These are phyloP conservation scores for Neofusicoccum laricinum DNA, from an alignment of 2,329 filamentous ascomycete species.

Conservation along the genomic window DNA sequence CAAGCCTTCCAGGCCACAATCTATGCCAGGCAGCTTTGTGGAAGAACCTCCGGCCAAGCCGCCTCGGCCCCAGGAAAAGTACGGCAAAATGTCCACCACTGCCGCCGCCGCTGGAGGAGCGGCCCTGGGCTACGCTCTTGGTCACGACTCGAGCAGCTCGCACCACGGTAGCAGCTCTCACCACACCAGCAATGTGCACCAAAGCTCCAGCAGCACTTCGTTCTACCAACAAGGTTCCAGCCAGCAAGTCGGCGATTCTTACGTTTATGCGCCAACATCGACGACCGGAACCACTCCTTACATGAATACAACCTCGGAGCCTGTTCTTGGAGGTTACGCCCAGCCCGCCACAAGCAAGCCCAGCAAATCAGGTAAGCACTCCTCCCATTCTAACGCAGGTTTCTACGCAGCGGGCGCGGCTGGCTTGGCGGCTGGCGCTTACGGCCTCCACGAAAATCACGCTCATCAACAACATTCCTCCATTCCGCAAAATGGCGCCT, in stretches of 20 bases:
- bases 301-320: conserved; percentile 23
- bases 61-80: conserved; percentile 24
- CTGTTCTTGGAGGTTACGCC: conserved; percentile 25
- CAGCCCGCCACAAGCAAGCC: conserved; percentile 33
- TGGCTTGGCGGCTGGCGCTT: conserved; percentile 45
- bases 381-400: conserved; percentile 43
- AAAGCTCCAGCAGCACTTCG: not conserved
- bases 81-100: conserved; percentile 33
- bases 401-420: conserved; percentile 47
- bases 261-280: not conserved
- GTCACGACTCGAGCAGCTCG: conserved; percentile 24
- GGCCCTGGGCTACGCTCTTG: conserved; percentile 42
- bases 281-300: conserved; percentile 1
- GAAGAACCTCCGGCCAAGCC: conserved; percentile 32
- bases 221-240: conserved; percentile 31
- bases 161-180: conserved; percentile 16
- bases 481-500: conserved; percentile 21
- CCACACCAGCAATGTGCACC: conserved; percentile 16
- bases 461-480: conserved; percentile 28
- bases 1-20: conserved; percentile 33
- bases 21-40: conserved; percentile 37
- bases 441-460: conserved; percentile 43
- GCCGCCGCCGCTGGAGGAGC: conserved; percentile 39
- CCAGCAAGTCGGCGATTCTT: not conserved
- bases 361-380: conserved; percentile 42